Conservation (phyloP, 108 stramenopile species). For the Nitzschia palea region DNA sequence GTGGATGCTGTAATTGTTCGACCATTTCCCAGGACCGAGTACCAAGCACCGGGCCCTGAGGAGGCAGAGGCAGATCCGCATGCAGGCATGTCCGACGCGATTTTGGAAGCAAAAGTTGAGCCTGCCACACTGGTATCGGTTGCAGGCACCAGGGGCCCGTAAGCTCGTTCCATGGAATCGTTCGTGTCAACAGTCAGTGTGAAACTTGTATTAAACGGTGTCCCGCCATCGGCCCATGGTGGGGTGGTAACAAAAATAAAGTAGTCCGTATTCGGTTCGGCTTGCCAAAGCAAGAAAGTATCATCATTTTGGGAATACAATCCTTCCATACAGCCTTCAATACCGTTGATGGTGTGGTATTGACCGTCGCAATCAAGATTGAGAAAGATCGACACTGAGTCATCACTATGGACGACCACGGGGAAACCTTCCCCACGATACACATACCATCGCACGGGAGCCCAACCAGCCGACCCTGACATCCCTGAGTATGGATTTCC, state of each 20-base stretch:
- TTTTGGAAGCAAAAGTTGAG: neutral
- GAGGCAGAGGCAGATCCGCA: neutral
- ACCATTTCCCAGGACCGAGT: neutral
- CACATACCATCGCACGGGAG: neutral
- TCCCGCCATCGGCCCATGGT: neutral
- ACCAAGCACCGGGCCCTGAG: neutral
- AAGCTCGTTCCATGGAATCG: neutral
- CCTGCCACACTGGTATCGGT: neutral
- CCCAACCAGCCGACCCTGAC: too few species aligned
- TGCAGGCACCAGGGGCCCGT: neutral
- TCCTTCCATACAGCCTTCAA: neutral
- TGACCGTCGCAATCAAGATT: neutral
- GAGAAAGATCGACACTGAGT: neutral
- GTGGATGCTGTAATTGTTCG: neutral
- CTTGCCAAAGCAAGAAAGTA: neutral
- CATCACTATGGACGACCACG: neutral
- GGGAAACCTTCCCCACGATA: neutral
- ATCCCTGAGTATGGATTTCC: too few species aligned
- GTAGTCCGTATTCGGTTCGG: neutral
- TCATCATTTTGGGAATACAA: neutral
- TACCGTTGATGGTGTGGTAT: too few species aligned
- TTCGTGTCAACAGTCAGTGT: neutral
- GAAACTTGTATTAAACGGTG: neutral
- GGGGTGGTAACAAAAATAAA: neutral
- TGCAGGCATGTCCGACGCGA: neutral